Evolutionary conservation across 2,329 filamentous ascomycete genomes (phyloP), one percentile per base, ranked within the genome.

Genomic region (Botrytis fragariae): DNA sequence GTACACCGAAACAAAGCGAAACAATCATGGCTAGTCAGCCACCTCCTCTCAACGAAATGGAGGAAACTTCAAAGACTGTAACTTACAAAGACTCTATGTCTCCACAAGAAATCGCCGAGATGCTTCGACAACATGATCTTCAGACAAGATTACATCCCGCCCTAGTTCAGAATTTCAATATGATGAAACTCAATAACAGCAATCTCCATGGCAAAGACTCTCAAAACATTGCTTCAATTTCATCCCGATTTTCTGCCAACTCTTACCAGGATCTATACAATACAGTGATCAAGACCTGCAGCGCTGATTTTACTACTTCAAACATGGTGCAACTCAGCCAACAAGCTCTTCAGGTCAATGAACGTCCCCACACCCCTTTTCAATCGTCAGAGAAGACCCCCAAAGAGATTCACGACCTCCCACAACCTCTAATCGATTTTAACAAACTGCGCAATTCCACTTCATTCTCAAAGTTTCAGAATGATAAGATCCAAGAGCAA

Each of bases 101-200:
- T 54, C 6, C 2, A 51, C 12, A n/a, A 20, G 0, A 39, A 39
- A 0, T 2, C 3, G 0, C 63, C 8, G 18, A 6, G 14, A 37
- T 2, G 22, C 5, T 29, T 4, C 16, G n/a, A 51, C 14, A n/a
- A 51, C 22, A 14, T 51, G 4, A n/a, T 25, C 1, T 0, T 14
- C 48, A 6, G 10, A 16, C 22, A 8, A n/a, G 20, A 8, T 54
- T 2, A 0, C 4, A 14, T 54, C n/a, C 51, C 7, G 16, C 2
- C 10, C 16, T 29, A 1, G 3, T 1, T 54, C 10, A 25, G 4
- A 16, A 12, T 5, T n/a, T 1, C 10, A n/a, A 54, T n/a, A 54
- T 14, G 48, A n/a, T 16, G 25, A 54, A 7, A 25, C 51, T 54
- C 25, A 3, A 54, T 1, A 54, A 8, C 8, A 54, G 29, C 10